Evolutionary conservation across 768 basidiomycete genomes (phyloP), one percentile per base, ranked within the genome.

Genomic region (Erythrobasidium yunnanense): DNA sequence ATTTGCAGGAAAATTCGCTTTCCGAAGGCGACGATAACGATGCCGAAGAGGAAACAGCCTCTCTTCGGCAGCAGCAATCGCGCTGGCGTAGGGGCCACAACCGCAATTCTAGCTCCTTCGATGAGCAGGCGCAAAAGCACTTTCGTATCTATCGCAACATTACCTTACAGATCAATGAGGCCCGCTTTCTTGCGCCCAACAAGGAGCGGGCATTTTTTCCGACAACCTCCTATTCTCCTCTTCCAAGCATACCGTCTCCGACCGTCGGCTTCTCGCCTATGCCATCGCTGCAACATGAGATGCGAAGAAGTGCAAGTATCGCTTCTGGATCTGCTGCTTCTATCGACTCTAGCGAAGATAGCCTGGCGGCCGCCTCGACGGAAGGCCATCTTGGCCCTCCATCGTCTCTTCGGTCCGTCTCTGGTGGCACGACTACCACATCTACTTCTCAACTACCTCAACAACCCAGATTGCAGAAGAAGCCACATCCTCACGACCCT

Each of bases 381-480:
- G 23, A 33, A 35, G 23, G 22, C 38, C 8, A 38, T 17, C 17
- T 33, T n/a, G 4, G 38, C 49, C 5, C 20, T 1, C 8, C 7
- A 38, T 13, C 20, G 11, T 45, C 57, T 30, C 6, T 6, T 22
- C 20, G 54, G 78, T 18, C 74, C 78, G 2, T 72, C 77, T 58
- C 76, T 77, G 58, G 33, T 70, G 67, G 8, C 62, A 66, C 55
- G 66, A 22, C 47, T 11, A 22, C 25, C 13, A 35, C 20, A 55
- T 58, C 55, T 38, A 13, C 23, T 45, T 32, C 51, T 23, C 52
- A 35, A 33, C 20, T 58, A 34, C 38, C 52, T 25, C 22, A 46
- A 22, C 55, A 58, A 11, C 34, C 55, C 0, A 60, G 42, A 4
- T 54, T 62, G 17, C 70, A 65, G 54, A 0, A 51, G 27, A 46